phyloP scores from a whole-genome alignment of 169 alveolate genomes.

The Eimeria necatrix region DNA sequence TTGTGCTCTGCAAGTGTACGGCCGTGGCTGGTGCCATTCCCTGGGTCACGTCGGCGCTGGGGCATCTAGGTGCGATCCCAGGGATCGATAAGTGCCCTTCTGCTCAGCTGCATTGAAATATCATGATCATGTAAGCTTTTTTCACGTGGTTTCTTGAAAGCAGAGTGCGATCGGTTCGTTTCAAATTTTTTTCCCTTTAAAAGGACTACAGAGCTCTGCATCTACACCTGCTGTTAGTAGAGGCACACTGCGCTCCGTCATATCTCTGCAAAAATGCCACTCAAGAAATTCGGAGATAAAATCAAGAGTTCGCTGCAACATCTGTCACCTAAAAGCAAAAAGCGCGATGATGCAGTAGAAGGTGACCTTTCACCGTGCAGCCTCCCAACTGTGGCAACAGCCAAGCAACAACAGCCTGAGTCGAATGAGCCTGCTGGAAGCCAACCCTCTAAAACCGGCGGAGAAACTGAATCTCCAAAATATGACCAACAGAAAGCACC shows the following conservation, averaged over 20 bases:
- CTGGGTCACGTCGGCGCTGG: no score
- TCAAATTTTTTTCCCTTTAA: no score
- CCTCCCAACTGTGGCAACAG: conserved; percentile 49
- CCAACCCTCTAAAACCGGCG: neutral
- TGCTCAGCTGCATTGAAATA: no score
- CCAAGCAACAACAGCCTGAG: conserved; percentile 58
- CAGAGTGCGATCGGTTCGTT: no score
- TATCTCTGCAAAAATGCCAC: conserved; percentile 40
- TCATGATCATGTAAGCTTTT: no score
- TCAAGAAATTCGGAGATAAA: conserved; percentile 60
- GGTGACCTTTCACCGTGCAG: conserved; percentile 76
- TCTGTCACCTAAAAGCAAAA: conserved; percentile 71
- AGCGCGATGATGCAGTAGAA: conserved; percentile 25
- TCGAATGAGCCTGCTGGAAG: neutral
- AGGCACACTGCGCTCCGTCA: no score
- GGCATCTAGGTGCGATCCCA: no score
- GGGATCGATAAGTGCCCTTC: no score
- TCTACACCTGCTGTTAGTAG: neutral
- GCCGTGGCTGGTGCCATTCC: no score
- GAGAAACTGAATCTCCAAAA: neutral
- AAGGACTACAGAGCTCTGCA: neutral
- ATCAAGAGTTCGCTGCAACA: conserved; percentile 62
- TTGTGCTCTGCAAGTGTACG: no score
- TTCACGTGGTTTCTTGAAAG: no score
- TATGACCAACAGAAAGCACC: no score